These are phyloP conservation scores for Pichia insulana DNA, from an alignment of 805 yeast species.

Conservation along the genomic window DNA sequence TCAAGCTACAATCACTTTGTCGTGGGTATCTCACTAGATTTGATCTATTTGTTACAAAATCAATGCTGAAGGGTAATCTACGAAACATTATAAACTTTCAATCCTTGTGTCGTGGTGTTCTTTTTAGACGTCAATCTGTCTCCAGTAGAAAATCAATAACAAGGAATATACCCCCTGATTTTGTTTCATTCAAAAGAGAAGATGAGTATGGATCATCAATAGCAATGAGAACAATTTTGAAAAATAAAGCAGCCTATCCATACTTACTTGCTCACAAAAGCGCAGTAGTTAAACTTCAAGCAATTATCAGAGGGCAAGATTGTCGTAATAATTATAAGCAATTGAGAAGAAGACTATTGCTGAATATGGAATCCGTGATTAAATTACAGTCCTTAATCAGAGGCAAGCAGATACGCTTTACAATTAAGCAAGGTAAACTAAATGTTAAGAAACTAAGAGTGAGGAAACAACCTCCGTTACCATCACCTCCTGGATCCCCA, in stretches of 20 bases:
- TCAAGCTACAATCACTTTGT: conserved; percentile 56
- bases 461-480: too few relatives aligned
- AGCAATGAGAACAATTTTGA: conserved; percentile 33
- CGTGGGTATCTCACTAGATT: conserved; percentile 65
- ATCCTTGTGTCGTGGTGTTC: conserved; percentile 41
- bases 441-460: too few relatives aligned
- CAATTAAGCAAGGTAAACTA: too few relatives aligned
- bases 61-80: conserved; percentile 50
- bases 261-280: conserved; percentile 15
- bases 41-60: conserved; percentile 50
- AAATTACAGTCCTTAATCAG: conserved; percentile 37
- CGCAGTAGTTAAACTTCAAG: conserved; percentile 27
- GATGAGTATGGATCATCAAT: conserved; percentile 16
- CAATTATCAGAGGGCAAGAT: conserved; percentile 28
- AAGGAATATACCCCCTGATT: conserved; percentile 15
- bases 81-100: conserved; percentile 42
- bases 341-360: conserved; percentile 14
- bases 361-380: conserved; percentile 20
- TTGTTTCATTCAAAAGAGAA: neutral
- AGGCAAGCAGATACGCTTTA: conserved; percentile 19
- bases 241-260: conserved; percentile 21
- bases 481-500: neutral
- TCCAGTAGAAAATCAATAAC: conserved; percentile 11
- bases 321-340: conserved; percentile 15
- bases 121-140: conserved; percentile 5